Evolutionary conservation across 495 filamentous ascomycete species (phyloP).

Genomic region (Astrocystis sublimbata): DNA sequence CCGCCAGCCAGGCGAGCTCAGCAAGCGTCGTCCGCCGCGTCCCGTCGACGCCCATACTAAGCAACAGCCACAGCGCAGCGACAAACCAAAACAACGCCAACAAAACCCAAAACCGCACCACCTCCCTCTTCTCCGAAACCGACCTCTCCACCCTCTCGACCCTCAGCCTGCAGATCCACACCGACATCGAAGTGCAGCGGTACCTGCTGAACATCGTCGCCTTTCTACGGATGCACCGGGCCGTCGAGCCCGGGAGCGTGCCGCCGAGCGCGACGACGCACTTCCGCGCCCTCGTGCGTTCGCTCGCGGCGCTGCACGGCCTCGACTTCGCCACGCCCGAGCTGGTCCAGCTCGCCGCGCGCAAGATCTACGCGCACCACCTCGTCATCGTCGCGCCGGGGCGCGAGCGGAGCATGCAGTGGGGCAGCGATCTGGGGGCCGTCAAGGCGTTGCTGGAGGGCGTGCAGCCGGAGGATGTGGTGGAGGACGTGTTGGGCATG

Average conservation of each 20-base stretch:
- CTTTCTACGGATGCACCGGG: conserved; percentile 84
- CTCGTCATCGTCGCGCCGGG: conserved; percentile 67
- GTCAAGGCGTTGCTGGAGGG: conserved; percentile 66
- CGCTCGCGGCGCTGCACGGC: conserved; percentile 80
- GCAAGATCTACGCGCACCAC: conserved; percentile 86
- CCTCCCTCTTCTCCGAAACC: conserved; percentile 28
- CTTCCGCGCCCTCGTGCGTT: conserved; percentile 65
- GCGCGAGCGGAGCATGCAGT: conserved; percentile 85
- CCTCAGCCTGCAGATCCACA: conserved; percentile 35
- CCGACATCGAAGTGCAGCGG: conserved; percentile 64
- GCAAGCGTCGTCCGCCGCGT: conserved; percentile 32
- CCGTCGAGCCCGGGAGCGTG: conserved; percentile 69
- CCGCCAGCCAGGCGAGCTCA: conserved; percentile 35
- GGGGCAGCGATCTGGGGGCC: conserved; percentile 77
- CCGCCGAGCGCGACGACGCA: conserved; percentile 76
- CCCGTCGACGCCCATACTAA: not conserved
- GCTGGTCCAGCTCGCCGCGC: conserved; percentile 77
- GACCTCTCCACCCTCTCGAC: conserved; percentile 37
- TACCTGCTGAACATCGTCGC: conserved; percentile 84
- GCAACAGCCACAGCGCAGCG: not conserved
- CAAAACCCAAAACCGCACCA: not conserved
- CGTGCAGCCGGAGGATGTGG: conserved; percentile 70
- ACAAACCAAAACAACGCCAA: not conserved
- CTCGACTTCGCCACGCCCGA: conserved; percentile 81
- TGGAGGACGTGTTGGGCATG: conserved; percentile 75